These are phyloP conservation scores for Diaporthe australafricana DNA, from an alignment of 2,329 filamentous ascomycete species.

Conservation along the genomic window DNA sequence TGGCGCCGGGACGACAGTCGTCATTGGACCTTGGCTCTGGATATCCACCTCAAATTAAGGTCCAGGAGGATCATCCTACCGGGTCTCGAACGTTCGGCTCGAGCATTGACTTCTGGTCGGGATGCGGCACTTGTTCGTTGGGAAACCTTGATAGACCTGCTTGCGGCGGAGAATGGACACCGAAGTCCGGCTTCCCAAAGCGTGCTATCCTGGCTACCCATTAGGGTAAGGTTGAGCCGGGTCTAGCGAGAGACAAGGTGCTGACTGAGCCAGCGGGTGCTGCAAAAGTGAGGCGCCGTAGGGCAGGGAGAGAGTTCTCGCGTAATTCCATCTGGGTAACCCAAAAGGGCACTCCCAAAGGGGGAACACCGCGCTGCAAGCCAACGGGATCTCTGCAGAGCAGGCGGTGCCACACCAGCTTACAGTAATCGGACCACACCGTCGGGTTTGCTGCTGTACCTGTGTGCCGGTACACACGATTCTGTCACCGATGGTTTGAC, in stretches of 20 bases:
- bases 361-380: not conserved
- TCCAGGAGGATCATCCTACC: conserved; percentile 7
- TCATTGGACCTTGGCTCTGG: not conserved
- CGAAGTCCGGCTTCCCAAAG: not conserved
- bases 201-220: conserved; percentile 1
- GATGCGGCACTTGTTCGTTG: conserved; percentile 6
- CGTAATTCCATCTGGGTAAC: conserved; percentile 2
- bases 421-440: conserved; percentile 27
- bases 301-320: conserved; percentile 18
- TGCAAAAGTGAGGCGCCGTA: conserved; percentile 22
- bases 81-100: not conserved
- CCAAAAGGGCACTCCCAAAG: conserved; percentile 3
- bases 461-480: conserved; percentile 3
- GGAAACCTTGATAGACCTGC: not conserved
- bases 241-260: conserved; percentile 35
- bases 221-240: conserved; percentile 5
- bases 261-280: conserved; percentile 34
- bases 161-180: not conserved
- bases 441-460: conserved; percentile 26
- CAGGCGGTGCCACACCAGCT: conserved; percentile 34
- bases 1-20: not conserved
- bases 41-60: conserved; percentile 14
- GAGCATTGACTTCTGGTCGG: not conserved
- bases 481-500: conserved; percentile 32
- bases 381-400: conserved; percentile 17